These are phyloP conservation scores for Ceratobasidium sp. DNA, from an alignment of 1,284 basidiomycete genomes.

Conservation along the genomic window DNA sequence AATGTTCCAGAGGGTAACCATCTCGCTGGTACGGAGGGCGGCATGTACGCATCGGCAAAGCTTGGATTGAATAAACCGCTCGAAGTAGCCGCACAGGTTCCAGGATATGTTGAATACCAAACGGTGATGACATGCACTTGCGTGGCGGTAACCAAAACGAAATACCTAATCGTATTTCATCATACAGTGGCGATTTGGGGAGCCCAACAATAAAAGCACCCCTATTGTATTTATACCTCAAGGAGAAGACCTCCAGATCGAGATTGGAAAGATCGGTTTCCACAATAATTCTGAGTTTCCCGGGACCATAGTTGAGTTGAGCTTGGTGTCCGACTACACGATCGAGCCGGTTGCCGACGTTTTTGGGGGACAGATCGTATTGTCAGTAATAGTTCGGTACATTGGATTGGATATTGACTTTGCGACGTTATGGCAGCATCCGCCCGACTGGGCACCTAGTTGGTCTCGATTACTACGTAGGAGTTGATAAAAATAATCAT, in stretches of 20 bases:
- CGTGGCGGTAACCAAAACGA: neutral
- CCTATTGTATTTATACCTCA: neutral
- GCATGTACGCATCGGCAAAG: neutral
- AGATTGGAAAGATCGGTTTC: neutral
- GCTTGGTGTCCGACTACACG: neutral
- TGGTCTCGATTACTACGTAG: neutral
- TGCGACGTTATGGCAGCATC: neutral
- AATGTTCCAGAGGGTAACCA: too few species aligned
- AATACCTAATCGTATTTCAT: neutral
- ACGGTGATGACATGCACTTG: neutral
- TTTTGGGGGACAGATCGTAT: neutral
- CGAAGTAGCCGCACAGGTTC: neutral
- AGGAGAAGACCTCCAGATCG: neutral
- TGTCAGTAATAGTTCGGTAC: neutral
- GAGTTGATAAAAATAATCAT: neutral
- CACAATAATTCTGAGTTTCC: neutral
- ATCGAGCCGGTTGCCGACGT: neutral
- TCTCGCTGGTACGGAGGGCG: neutral
- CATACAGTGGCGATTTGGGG: neutral
- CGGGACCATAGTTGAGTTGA: neutral
- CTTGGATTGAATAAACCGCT: neutral
- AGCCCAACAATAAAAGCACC: neutral
- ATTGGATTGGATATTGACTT: neutral
- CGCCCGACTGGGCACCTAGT: neutral
- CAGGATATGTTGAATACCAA: neutral